Evolutionary conservation across 371 early-diverging fungal species (phyloP).

Genomic region (Mucor irregularis): DNA sequence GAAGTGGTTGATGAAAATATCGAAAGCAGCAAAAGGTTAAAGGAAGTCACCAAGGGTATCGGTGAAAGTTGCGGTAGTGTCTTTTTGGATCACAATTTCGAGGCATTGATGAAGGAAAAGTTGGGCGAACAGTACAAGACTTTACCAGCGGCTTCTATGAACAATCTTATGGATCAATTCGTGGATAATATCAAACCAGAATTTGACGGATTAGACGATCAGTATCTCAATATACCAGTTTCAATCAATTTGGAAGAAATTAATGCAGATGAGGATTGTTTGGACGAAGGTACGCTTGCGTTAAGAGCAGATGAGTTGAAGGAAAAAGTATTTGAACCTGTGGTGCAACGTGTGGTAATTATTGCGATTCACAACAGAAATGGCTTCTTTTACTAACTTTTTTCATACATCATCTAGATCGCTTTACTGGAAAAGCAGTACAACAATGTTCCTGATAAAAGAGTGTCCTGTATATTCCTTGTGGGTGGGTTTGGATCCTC

Average conservation of each 20-base stretch:
- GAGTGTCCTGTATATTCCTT: conserved; percentile 36
- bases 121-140: conserved; percentile 37
- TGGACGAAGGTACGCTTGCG: conserved; percentile 54
- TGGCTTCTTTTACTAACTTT: not conserved
- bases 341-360: conserved; percentile 50
- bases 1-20: conserved; percentile 32
- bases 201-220: conserved; percentile 55
- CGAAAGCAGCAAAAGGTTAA: conserved; percentile 33
- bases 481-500: conserved; percentile 57
- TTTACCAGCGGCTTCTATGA: conserved; percentile 44
- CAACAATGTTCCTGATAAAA: conserved; percentile 21
- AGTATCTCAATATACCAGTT: conserved; percentile 50
- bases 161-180: conserved; percentile 57
- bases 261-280: conserved; percentile 34
- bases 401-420: conserved; percentile 21
- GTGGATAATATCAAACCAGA: conserved; percentile 58
- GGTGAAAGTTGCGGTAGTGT: conserved; percentile 63
- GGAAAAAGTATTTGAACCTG: conserved; percentile 58
- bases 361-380: not conserved
- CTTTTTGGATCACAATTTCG: conserved; percentile 54
- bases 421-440: conserved; percentile 38
- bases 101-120: conserved; percentile 38
- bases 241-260: conserved; percentile 40
- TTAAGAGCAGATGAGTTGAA: conserved; percentile 50
- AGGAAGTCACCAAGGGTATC: conserved; percentile 61